Conservation (phyloP, 1,284 basidiomycete genomes). For the Ustilago curta region DNA sequence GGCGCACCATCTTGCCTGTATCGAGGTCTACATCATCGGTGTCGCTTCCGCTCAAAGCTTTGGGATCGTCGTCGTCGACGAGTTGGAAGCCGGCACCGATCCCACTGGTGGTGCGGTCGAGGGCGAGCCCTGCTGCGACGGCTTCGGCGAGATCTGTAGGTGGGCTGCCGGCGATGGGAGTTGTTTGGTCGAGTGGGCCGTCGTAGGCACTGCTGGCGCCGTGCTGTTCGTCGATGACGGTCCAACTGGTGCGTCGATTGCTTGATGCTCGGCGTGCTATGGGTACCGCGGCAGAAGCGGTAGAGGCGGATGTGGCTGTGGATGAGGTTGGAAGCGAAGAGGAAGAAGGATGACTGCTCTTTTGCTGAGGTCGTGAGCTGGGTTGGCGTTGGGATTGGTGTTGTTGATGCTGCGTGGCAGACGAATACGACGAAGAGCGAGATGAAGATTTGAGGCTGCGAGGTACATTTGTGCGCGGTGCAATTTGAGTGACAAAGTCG, state of each 20-base stretch:
- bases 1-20: conserved; percentile 37
- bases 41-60: conserved; percentile 29
- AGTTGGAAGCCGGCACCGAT: conserved; percentile 39
- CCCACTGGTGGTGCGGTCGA: conserved; percentile 10
- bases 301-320: conserved; percentile 11
- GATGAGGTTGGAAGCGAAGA: conserved; percentile 7
- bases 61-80: conserved; percentile 33
- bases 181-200: conserved; percentile 36
- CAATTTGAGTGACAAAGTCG: conserved; percentile 63
- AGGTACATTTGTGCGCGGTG: conserved; percentile 41
- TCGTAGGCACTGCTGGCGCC: not conserved
- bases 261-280: conserved; percentile 6
- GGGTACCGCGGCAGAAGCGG: conserved; percentile 6
- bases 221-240: conserved; percentile 44
- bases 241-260: conserved; percentile 47
- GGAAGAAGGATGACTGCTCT: conserved; percentile 22
- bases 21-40: conserved; percentile 40
- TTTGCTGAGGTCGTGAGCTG: conserved; percentile 9
- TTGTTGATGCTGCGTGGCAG: conserved; percentile 13
- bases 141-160: conserved; percentile 45
- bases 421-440: conserved; percentile 39
- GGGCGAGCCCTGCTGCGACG: conserved; percentile 25
- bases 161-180: conserved; percentile 49
- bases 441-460: conserved; percentile 34
- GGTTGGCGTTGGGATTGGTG: conserved; percentile 18